These are phyloP conservation scores for Sinapis alba DNA, from an alignment of 441 rosid species.

Conservation along the genomic window DNA sequence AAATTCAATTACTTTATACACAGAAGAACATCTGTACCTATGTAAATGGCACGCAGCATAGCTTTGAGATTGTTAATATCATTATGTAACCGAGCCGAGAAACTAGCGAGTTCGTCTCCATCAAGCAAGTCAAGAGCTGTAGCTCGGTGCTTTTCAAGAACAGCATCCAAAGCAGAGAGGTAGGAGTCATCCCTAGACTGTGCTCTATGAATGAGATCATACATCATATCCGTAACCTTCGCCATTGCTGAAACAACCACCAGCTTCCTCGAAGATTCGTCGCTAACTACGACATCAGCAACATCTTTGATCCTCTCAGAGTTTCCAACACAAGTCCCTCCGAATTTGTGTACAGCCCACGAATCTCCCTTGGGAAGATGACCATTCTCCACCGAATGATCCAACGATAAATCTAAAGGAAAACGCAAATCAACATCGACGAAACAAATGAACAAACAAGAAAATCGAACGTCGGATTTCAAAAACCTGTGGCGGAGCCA, in stretches of 20 bases:
- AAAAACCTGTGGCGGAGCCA: constrained; percentile 35
- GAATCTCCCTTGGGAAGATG: constrained; percentile 63
- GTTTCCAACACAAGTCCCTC: constrained; percentile 95
- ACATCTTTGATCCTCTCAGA: constrained; percentile 88
- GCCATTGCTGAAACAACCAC: constrained; percentile 97
- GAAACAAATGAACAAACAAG: constrained; percentile 6
- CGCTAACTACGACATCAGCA: constrained; percentile 66
- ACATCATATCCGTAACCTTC: constrained; percentile 35
- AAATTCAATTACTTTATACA: not conserved
- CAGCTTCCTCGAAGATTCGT: constrained; percentile 76
- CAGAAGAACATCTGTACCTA: constrained; percentile 45
- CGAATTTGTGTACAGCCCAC: constrained; percentile 98
- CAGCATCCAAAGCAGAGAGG: constrained; percentile 67
- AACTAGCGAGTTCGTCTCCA: constrained; percentile 70
- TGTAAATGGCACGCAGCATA: constrained; percentile 96
- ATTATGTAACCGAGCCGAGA: constrained; percentile 67
- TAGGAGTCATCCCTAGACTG: constrained; percentile 72
- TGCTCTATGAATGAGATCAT: not conserved
- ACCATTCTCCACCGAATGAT: constrained; percentile 54
- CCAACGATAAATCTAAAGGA: constrained; percentile 52
- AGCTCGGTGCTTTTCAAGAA: constrained; percentile 76
- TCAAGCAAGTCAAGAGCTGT: constrained; percentile 83
- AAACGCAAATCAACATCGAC: constrained; percentile 13
- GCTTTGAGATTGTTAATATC: constrained; percentile 90
- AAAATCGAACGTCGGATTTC: not conserved